Evolutionary conservation across 257 asterid species (phyloP).

Genomic region (Henckelia pumila): DNA sequence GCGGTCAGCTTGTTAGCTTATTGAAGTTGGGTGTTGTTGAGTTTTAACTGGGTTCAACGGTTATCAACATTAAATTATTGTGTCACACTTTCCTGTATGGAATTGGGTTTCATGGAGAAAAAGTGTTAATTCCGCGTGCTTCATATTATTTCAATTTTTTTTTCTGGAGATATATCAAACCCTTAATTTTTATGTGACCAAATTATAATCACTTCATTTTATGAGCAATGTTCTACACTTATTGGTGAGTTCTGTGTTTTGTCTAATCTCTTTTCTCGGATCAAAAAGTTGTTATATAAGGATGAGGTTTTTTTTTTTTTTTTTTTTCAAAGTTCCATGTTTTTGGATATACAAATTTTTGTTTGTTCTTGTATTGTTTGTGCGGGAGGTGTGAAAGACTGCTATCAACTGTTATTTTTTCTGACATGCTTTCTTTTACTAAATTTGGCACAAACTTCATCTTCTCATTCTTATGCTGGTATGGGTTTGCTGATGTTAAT

Average conservation of each 20-base stretch:
- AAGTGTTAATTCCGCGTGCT: neutral
- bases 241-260: constrained; percentile 2
- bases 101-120: neutral
- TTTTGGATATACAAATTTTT: neutral
- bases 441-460: constrained; percentile 15
- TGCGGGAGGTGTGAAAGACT: neutral
- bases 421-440: constrained; percentile 26
- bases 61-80: too few species aligned
- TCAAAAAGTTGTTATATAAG: neutral
- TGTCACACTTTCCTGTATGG: neutral
- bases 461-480: constrained; percentile 45
- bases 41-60: neutral
- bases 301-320: neutral
- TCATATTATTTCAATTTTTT: too few species aligned
- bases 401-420: neutral
- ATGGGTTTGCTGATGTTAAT: constrained; percentile 60
- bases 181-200: neutral
- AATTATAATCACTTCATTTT: neutral
- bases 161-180: too few species aligned
- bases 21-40: neutral
- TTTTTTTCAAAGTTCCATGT: neutral
- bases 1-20: neutral
- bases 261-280: neutral
- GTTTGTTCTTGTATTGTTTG: neutral
- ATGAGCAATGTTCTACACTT: neutral